Percentiles rank a stretch among this genome's conserved stretches.
phyloP scores from a whole-genome alignment of 345 rosid species.

The Erucastrum elatum region DNA sequence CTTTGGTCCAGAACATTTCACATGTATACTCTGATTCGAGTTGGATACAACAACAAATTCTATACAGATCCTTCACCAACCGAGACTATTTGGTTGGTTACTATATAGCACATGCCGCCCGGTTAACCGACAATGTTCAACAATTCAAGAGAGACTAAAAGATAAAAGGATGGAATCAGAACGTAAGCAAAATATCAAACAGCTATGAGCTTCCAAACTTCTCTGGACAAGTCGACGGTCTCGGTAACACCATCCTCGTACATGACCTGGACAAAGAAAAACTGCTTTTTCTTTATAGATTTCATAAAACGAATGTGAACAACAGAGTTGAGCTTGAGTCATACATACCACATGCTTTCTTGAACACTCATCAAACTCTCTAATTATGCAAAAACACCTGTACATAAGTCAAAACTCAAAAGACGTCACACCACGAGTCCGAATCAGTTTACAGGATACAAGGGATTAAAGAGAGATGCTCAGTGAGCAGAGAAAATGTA shows the following conservation, averaged over 20 bases:
- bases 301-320: background rate
- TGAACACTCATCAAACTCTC: conserved; percentile 57
- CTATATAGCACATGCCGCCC: background rate
- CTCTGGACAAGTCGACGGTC: conserved; percentile 65
- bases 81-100: background rate
- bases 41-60: conserved; percentile 8
- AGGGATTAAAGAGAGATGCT: background rate
- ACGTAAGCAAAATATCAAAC: conserved; percentile 30
- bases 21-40: conserved; percentile 2
- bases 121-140: conserved; percentile 4
- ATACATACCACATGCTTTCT: conserved; percentile 67
- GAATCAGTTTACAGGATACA: background rate
- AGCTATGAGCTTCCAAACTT: conserved; percentile 61
- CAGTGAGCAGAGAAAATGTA: background rate
- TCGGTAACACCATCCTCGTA: conserved; percentile 71
- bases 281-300: background rate
- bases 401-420: background rate
- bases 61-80: background rate
- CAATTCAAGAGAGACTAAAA: conserved; percentile 3
- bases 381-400: conserved; percentile 73
- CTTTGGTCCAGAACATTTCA: background rate
- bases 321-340: background rate
- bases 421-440: background rate
- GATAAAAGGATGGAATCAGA: background rate
- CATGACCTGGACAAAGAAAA: conserved; percentile 49